Percentiles rank a stretch among this genome's conserved stretches.
Evolutionary conservation across 1,284 basidiomycete species (phyloP).

Genomic region (Exsudoporus floridanus): DNA sequence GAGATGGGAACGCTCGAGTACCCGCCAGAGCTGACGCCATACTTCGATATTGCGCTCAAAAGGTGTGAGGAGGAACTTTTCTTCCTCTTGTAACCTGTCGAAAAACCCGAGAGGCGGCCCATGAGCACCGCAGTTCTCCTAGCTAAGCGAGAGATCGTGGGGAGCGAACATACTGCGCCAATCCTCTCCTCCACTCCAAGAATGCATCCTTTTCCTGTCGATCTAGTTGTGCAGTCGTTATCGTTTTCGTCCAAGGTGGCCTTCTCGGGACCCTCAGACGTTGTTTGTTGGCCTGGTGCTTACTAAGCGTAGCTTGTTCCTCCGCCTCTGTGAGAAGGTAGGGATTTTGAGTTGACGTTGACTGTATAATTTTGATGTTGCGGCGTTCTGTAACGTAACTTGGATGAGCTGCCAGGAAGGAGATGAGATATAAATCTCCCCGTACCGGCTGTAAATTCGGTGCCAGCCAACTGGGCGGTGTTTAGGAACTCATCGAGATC

Average conservation of each 20-base stretch:
- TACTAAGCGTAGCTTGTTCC: slow-evolving; percentile 71
- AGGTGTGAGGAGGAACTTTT: slow-evolving; percentile 84
- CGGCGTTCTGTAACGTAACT: slow-evolving; percentile 65
- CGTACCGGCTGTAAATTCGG: slow-evolving; percentile 95
- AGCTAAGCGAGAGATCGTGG: not conserved
- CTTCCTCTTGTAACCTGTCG: slow-evolving; percentile 72
- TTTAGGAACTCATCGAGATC: slow-evolving; percentile 97
- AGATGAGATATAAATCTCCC: not conserved
- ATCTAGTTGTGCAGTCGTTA: slow-evolving; percentile 78
- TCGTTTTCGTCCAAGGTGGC: slow-evolving; percentile 82
- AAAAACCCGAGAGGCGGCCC: no score
- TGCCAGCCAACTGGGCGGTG: slow-evolving; percentile 92
- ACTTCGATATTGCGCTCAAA: slow-evolving; percentile 97
- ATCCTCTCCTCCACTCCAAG: slow-evolving; percentile 84
- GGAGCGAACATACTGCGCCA: slow-evolving; percentile 72
- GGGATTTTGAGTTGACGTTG: slow-evolving; percentile 74
- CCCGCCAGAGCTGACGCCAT: slow-evolving; percentile 95
- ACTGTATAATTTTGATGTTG: slow-evolving; percentile 88
- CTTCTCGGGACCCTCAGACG: slow-evolving; percentile 81
- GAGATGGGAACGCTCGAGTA: slow-evolving; percentile 90
- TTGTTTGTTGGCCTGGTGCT: slow-evolving; percentile 72
- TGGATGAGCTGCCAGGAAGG: slow-evolving; percentile 1
- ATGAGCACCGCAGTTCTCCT: not conserved
- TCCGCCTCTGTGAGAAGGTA: slow-evolving; percentile 85
- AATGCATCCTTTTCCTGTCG: slow-evolving; percentile 86